A percentile compares a stretch with the other conserved stretches of the same genome.
Evolutionary conservation across 768 basidiomycete species (phyloP).

Genomic region (Amanita thiersii): DNA sequence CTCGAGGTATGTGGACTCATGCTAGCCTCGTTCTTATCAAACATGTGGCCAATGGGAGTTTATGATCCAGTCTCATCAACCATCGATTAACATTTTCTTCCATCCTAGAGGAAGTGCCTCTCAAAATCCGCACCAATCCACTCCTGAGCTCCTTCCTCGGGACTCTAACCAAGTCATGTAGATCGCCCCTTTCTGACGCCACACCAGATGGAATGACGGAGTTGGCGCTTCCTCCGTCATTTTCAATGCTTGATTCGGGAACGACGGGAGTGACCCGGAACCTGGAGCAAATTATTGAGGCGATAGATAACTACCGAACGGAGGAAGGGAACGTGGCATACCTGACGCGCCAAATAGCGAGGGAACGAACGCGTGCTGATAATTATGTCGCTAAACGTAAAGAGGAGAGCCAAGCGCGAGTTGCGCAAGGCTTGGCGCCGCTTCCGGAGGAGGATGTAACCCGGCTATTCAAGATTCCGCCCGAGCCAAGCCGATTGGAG

Average conservation of each 20-base stretch:
- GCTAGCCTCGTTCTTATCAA: slow-evolving; percentile 5
- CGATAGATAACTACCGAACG: slow-evolving; percentile 77
- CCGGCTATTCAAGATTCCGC: slow-evolving; percentile 80
- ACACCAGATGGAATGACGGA: slow-evolving; percentile 28
- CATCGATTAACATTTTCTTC: slow-evolving; percentile 80
- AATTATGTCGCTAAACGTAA: slow-evolving; percentile 74
- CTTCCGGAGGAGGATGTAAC: slow-evolving; percentile 83
- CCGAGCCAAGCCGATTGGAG: slow-evolving; percentile 84
- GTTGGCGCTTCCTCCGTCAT: slow-evolving; percentile 49
- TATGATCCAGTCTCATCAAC: slow-evolving; percentile 53
- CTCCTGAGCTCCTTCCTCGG: slow-evolving; percentile 74
- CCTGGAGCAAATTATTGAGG: slow-evolving; percentile 79
- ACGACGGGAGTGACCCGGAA: slow-evolving; percentile 63
- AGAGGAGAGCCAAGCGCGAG: slow-evolving; percentile 76
- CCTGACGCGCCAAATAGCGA: slow-evolving; percentile 77
- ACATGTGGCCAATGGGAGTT: background rate
- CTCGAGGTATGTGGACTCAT: slow-evolving; percentile 48
- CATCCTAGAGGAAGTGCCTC: slow-evolving; percentile 79
- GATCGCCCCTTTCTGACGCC: slow-evolving; percentile 27
- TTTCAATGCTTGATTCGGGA: slow-evolving; percentile 63
- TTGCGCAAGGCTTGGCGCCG: slow-evolving; percentile 77
- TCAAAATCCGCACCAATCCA: slow-evolving; percentile 77
- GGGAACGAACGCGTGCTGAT: slow-evolving; percentile 78
- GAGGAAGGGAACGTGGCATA: slow-evolving; percentile 93
- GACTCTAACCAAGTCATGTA: slow-evolving; percentile 43